Evolutionary conservation across 139 green algal species (phyloP).

Genomic region (Nannochloris sp.): DNA sequence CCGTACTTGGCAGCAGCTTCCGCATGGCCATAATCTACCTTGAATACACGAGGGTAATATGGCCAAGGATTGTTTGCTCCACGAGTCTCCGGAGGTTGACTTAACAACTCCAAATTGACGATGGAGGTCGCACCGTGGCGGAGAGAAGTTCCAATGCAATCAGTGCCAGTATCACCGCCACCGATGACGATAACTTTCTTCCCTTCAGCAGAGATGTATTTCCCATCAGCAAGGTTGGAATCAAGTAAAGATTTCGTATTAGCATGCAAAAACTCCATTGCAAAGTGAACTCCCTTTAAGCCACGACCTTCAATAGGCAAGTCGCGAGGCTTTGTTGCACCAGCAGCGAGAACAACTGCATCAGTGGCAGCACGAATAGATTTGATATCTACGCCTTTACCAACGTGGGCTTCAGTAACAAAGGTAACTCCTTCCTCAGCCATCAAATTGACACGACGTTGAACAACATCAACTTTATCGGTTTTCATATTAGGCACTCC

Average conservation of each 20-base stretch:
- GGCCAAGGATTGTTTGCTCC: conserved; percentile 85
- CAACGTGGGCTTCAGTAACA: conserved; percentile 69
- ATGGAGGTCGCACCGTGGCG: conserved; percentile 70
- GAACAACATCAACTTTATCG: conserved; percentile 87
- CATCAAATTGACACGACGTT: conserved; percentile 93
- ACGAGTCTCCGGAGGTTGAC: conserved; percentile 67
- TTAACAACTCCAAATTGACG: conserved; percentile 93
- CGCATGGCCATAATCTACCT: conserved; percentile 89
- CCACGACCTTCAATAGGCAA: conserved; percentile 73
- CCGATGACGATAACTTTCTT: conserved; percentile 97
- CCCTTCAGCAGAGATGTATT: conserved; percentile 79
- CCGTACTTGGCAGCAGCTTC: conserved; percentile 73
- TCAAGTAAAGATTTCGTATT: conserved; percentile 94
- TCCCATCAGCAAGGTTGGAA: conserved; percentile 60
- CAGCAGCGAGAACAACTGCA: conserved; percentile 81
- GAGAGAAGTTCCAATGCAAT: conserved; percentile 94
- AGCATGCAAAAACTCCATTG: conserved; percentile 92
- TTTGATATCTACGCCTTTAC: conserved; percentile 45
- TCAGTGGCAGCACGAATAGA: conserved; percentile 55
- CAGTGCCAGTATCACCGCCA: conserved; percentile 92
- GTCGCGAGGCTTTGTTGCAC: conserved; percentile 86
- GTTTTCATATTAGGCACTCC: conserved; percentile 98
- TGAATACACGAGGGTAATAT: conserved; percentile 73
- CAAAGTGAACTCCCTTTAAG: conserved; percentile 83
- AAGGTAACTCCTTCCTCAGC: conserved; percentile 80